Conservation (phyloP, 805 yeast genomes). For the Wickerhamiella dianesei region DNA sequence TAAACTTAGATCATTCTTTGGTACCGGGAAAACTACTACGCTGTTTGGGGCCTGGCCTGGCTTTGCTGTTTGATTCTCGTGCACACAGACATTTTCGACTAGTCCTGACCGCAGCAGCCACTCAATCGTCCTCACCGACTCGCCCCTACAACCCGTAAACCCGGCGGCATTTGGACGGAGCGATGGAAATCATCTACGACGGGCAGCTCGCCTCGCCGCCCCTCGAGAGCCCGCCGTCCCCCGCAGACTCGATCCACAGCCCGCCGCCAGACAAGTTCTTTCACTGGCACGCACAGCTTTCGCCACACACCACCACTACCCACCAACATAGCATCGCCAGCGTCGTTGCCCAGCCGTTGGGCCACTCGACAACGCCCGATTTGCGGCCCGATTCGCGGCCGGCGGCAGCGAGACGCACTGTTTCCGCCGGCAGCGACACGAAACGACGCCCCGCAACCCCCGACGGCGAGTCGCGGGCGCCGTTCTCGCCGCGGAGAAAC, state of each 20-base stretch:
- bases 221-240: conserved; percentile 1
- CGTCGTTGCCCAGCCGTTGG: not conserved
- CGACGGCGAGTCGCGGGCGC: not conserved
- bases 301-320: not conserved
- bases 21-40: not conserved
- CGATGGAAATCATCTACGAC: not conserved
- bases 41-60: not conserved
- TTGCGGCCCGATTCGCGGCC: not conserved
- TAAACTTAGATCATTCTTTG: not conserved
- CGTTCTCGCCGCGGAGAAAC: not conserved
- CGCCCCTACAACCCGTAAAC: too few relatives aligned
- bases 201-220: not conserved
- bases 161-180: too few relatives aligned
- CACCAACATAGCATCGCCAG: not conserved
- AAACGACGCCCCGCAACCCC: not conserved
- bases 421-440: not conserved
- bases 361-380: not conserved
- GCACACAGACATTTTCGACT: not conserved
- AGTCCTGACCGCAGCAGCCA: too few relatives aligned
- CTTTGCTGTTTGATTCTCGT: not conserved
- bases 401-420: not conserved
- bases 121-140: too few relatives aligned
- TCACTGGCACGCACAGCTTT: not conserved
- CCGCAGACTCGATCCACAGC: not conserved
- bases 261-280: not conserved